Evolutionary conservation across 2,329 filamentous ascomycete species (phyloP).

Genomic region (Clonostachys rhizophaga): DNA sequence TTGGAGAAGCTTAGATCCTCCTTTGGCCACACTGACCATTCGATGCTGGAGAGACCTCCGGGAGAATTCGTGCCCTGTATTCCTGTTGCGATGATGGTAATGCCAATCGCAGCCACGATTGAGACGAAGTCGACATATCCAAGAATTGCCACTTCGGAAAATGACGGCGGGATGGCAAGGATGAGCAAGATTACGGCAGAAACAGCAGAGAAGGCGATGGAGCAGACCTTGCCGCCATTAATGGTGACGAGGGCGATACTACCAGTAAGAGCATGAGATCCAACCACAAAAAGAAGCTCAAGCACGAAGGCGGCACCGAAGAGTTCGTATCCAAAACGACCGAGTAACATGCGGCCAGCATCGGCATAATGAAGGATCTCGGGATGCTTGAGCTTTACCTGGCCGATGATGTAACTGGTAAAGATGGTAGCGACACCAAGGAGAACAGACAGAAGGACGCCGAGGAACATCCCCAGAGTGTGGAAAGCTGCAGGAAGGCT

Average conservation of each 20-base stretch:
- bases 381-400: slow-evolving; percentile 45
- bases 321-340: slow-evolving; percentile 56
- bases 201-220: slow-evolving; percentile 37
- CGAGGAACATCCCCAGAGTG: slow-evolving; percentile 48
- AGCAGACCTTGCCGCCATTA: slow-evolving; percentile 47
- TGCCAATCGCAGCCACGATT: slow-evolving; percentile 57
- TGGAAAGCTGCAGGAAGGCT: slow-evolving; percentile 47
- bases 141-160: slow-evolving; percentile 42
- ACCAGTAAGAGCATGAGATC: slow-evolving; percentile 68
- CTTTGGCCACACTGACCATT: slow-evolving; percentile 41
- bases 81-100: slow-evolving; percentile 64
- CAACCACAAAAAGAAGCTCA: slow-evolving; percentile 65
- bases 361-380: slow-evolving; percentile 64
- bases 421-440: slow-evolving; percentile 42
- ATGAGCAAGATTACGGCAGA: slow-evolving; percentile 39
- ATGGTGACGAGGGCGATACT: slow-evolving; percentile 64
- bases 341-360: slow-evolving; percentile 57
- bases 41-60: slow-evolving; percentile 21
- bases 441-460: slow-evolving; percentile 33
- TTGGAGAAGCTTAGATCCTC: slow-evolving; percentile 40
- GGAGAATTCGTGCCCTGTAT: slow-evolving; percentile 26
- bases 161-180: slow-evolving; percentile 40
- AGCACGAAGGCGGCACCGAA: slow-evolving; percentile 57
- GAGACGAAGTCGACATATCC: slow-evolving; percentile 55
- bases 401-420: slow-evolving; percentile 39